Base-by-base conservation (phyloP, 2,329 filamentous ascomycete species). In the Colletotrichum limetticola region DNA sequence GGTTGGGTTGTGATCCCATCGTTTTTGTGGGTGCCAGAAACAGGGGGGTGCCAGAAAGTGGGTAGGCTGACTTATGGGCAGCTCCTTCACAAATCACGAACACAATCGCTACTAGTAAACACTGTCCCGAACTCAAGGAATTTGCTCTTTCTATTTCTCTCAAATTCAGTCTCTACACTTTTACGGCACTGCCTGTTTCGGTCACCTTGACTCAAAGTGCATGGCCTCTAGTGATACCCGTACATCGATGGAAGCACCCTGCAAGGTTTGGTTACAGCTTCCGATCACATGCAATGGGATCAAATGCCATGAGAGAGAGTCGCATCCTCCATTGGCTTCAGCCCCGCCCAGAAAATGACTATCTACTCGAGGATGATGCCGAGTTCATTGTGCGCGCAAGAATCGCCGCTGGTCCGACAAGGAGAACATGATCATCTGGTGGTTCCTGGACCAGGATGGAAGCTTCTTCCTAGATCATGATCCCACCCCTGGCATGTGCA, bases 401-500 rank as follows among this genome's bases (percentile, higher is more conserved):
- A n/a, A 22, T 4, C 6, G 42, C 42, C 42, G 42, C 42, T 49
- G 42, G 19, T 49, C 42, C 42, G 42, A 49, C 19, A 1, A n/a
- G 19, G 19, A 49, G 19, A n/a, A 22, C 19, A n/a, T 49, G 42
- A 9, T 49, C 42, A 49, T 22, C 42, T 49, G 19, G 19, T 11
- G 19, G 42, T 49, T 49, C 19, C 42, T 11, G 19, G 42, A 11
- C 42, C 19, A 2, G 42, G 42, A 49, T 49, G 42, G 16, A 5
- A 26, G 16, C 35, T 46, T 61, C 37, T 42, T 24, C 14, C 28
- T 22, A 32, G 8, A 52, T 2, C 22, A 16, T 69, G 53, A 30
- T 49, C 19, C 42, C 19, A 64, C 55, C 70, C 70, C 66, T 72
- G 49, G 42, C 70, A 72, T 70, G 70, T 72, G 70, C 70, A 60